phyloP scores from a whole-genome alignment of 768 basidiomycete species.

The Russula lepida region DNA sequence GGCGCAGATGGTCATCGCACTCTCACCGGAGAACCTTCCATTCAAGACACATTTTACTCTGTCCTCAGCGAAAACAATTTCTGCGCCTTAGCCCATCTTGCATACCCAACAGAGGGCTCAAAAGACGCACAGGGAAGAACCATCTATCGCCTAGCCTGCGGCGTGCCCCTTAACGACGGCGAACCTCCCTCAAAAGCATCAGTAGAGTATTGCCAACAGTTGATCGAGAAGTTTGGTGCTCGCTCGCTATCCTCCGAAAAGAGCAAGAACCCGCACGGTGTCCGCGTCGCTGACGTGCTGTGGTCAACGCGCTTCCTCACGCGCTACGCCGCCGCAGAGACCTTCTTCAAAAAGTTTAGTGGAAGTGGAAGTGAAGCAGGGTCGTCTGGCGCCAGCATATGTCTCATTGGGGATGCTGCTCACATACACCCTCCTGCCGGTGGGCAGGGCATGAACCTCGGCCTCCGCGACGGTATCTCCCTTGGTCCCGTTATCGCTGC shows the following conservation, averaged over 20 bases:
- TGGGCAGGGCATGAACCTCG: slow-evolving; percentile 54
- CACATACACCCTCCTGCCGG: slow-evolving; percentile 47
- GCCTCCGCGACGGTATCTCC: slow-evolving; percentile 43
- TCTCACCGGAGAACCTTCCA: slow-evolving; percentile 22
- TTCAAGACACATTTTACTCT: slow-evolving; percentile 18
- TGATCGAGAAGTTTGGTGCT: slow-evolving; percentile 37
- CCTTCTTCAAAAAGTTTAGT: slow-evolving; percentile 29
- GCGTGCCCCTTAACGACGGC: slow-evolving; percentile 31
- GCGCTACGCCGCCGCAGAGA: slow-evolving; percentile 37
- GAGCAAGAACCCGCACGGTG: slow-evolving; percentile 28
- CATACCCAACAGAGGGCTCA: slow-evolving; percentile 23
- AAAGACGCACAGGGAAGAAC: slow-evolving; percentile 15
- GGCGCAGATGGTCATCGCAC: slow-evolving; percentile 38
- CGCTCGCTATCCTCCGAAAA: slow-evolving; percentile 29
- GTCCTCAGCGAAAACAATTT: slow-evolving; percentile 28
- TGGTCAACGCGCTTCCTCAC: slow-evolving; percentile 44
- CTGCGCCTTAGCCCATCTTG: slow-evolving; percentile 34
- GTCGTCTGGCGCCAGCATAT: slow-evolving; percentile 18
- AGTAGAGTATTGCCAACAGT: slow-evolving; percentile 36
- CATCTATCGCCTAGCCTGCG: slow-evolving; percentile 36
- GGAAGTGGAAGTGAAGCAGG: not conserved
- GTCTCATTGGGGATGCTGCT: slow-evolving; percentile 41
- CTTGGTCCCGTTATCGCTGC: slow-evolving; percentile 36
- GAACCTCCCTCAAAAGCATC: slow-evolving; percentile 32
- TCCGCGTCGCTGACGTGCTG: slow-evolving; percentile 31